Percentiles rank a stretch among this genome's conserved stretches.
Conservation (phyloP, 139 green algal species). For the Micractinium conductrix region DNA sequence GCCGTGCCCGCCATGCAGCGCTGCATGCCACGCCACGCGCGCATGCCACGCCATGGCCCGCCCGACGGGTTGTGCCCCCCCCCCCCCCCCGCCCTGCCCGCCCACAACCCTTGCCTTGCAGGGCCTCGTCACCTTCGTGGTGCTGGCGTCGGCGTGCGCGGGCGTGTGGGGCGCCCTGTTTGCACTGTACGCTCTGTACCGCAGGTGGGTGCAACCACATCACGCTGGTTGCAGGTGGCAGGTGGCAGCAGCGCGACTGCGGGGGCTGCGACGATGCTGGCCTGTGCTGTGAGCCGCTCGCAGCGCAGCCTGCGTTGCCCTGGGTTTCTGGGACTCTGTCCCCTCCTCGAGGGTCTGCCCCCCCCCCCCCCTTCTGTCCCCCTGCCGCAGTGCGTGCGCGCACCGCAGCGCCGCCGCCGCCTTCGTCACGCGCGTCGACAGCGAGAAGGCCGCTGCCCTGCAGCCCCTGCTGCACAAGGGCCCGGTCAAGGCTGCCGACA, state of each 20-base stretch:
- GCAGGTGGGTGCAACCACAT: background rate
- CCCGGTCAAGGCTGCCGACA: background rate
- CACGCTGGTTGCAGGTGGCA: background rate
- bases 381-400: background rate
- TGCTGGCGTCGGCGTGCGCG: slow-evolving; percentile 21
- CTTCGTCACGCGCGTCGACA: background rate
- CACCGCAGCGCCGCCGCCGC: background rate
- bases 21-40: too few relatives aligned
- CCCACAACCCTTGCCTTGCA: too few relatives aligned
- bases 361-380: background rate
- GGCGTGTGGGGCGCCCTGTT: slow-evolving; percentile 29
- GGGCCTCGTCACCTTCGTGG: slow-evolving; percentile 31
- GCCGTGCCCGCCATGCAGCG: too few relatives aligned
- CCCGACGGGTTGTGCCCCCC: too few relatives aligned
- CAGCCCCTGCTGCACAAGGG: slow-evolving; percentile 34
- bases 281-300: background rate
- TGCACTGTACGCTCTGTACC: background rate
- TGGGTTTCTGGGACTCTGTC: background rate
- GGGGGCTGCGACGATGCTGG: background rate
- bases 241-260: background rate
- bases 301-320: background rate
- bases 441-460: background rate
- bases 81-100: too few relatives aligned
- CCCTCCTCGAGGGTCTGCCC: background rate
- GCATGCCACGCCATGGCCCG: too few relatives aligned